phyloP scores from a whole-genome alignment of 2,329 filamentous ascomycete genomes.

The Colletotrichum sp. region DNA sequence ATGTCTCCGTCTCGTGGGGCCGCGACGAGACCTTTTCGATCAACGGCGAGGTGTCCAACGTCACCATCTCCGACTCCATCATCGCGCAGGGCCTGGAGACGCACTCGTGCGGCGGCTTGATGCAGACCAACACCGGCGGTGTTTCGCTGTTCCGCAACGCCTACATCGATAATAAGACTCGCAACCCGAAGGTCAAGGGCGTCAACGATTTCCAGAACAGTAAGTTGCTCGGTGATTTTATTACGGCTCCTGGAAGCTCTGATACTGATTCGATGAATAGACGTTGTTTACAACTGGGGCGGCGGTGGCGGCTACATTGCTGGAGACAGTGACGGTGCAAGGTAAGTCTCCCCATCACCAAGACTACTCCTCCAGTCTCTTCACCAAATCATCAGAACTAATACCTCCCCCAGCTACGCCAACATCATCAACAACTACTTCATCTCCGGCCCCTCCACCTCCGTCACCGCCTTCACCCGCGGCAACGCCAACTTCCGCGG shows the following conservation, averaged over 20 bases:
- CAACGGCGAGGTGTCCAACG: conserved; percentile 49
- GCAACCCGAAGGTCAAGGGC: conserved; percentile 62
- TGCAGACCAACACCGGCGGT: conserved; percentile 52
- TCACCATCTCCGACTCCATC: conserved; percentile 58
- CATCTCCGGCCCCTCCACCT: conserved; percentile 56
- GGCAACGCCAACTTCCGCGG: conserved; percentile 59
- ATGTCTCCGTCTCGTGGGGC: conserved; percentile 58
- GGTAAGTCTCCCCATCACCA: neutral
- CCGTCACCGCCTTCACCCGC: conserved; percentile 55
- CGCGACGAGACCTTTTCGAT: conserved; percentile 61
- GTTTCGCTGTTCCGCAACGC: conserved; percentile 53
- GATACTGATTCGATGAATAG: neutral
- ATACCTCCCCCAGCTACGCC: conserved; percentile 35
- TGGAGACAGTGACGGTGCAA: conserved; percentile 50
- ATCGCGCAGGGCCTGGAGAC: conserved; percentile 59
- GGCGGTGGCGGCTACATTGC: conserved; percentile 59
- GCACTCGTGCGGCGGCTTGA: conserved; percentile 56
- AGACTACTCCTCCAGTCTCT: neutral
- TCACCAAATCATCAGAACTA: neutral
- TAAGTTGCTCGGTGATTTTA: too few relatives aligned
- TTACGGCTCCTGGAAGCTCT: too few relatives aligned
- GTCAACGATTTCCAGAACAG: conserved; percentile 57
- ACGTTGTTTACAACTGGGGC: conserved; percentile 62
- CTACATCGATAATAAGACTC: conserved; percentile 62
- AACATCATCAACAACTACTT: conserved; percentile 64